These are phyloP conservation scores for Trypanosoma rangeli DNA, from an alignment of 208 protist species.

Conservation along the genomic window DNA sequence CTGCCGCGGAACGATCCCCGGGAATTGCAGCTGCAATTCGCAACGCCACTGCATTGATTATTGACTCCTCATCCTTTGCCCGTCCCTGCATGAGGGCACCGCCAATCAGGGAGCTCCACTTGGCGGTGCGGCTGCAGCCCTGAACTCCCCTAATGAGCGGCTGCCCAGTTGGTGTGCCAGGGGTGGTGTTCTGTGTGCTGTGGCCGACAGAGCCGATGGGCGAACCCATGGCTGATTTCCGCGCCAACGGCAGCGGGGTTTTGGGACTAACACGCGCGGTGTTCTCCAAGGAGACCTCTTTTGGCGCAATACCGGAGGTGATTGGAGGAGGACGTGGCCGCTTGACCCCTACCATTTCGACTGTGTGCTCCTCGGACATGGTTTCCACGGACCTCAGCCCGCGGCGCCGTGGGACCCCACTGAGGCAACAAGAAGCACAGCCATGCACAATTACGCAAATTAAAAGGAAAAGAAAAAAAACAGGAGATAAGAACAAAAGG, in stretches of 20 bases:
- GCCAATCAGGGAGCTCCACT: conserved; percentile 51
- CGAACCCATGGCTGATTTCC: conserved; percentile 24
- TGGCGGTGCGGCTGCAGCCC: conserved; percentile 12
- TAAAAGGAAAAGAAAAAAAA: conserved; percentile 5
- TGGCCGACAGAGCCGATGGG: conserved; percentile 26
- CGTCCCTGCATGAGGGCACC: conserved; percentile 45
- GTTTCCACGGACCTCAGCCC: background rate
- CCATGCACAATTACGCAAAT: background rate
- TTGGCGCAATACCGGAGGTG: conserved; percentile 9
- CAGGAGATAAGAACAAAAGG: no score
- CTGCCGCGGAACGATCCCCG: conserved; percentile 40
- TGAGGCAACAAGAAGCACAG: background rate
- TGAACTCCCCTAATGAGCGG: conserved; percentile 10
- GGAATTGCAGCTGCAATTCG: conserved; percentile 66
- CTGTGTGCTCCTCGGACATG: conserved; percentile 11
- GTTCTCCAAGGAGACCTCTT: background rate
- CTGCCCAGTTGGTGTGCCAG: conserved; percentile 25
- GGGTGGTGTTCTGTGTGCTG: conserved; percentile 39
- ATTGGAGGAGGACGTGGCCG: conserved; percentile 35
- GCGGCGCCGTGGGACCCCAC: background rate
- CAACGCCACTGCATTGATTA: conserved; percentile 31
- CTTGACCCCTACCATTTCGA: conserved; percentile 27
- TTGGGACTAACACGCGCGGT: background rate
- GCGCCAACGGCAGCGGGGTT: conserved; percentile 19
- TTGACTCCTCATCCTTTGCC: conserved; percentile 32